phyloP scores from a whole-genome alignment of 2,329 filamentous ascomycete genomes.

The Sporothrix curviconia region DNA sequence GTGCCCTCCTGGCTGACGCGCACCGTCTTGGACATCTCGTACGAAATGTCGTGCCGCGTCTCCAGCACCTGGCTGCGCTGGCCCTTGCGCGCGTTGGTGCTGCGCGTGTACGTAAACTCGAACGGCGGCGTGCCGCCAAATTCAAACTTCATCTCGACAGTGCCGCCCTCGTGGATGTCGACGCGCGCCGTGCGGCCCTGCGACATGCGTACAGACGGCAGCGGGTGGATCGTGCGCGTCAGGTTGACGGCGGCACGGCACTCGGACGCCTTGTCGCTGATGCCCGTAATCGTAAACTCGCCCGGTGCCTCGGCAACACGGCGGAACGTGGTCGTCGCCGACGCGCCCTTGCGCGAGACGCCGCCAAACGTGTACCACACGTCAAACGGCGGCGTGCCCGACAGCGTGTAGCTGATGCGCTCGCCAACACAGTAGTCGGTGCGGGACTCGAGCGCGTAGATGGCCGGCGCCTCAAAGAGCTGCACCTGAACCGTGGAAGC shows the following conservation, averaged over 20 bases:
- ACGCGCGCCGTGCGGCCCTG: constrained; percentile 73
- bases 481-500: constrained; percentile 75
- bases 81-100: constrained; percentile 71
- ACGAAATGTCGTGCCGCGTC: constrained; percentile 79
- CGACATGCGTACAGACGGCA: constrained; percentile 86
- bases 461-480: constrained; percentile 86
- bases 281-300: constrained; percentile 75
- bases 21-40: constrained; percentile 74
- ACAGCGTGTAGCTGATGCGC: constrained; percentile 83
- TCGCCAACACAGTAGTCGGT: constrained; percentile 94
- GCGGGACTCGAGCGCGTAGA: constrained; percentile 77
- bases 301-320: constrained; percentile 90
- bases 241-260: constrained; percentile 77
- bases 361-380: constrained; percentile 87
- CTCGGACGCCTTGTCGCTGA: constrained; percentile 82
- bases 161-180: constrained; percentile 94
- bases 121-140: constrained; percentile 95
- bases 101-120: constrained; percentile 93
- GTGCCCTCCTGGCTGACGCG: constrained; percentile 88
- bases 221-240: constrained; percentile 77
- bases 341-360: constrained; percentile 69
- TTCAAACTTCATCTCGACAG: constrained; percentile 88
- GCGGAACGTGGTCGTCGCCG: constrained; percentile 75
- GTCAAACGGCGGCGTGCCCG: constrained; percentile 85
- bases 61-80: constrained; percentile 78